These are phyloP conservation scores for Talaromyces atroroseus DNA, from an alignment of 2,329 filamentous ascomycete genomes.

Conservation along the genomic window DNA sequence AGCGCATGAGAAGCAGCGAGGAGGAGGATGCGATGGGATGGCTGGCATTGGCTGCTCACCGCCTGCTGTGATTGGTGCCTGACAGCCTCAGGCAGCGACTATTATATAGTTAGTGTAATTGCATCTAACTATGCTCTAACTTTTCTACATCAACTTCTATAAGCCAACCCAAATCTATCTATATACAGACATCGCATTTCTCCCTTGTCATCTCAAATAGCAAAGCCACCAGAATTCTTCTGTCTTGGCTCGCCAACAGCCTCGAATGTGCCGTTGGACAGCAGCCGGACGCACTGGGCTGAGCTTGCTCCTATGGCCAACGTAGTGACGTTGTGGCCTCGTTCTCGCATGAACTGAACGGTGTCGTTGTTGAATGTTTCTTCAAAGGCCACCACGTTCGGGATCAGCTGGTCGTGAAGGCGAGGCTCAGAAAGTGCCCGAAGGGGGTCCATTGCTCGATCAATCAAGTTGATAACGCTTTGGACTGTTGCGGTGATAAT, in stretches of 20 bases:
- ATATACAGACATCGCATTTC: not conserved
- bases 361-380: conserved; percentile 61
- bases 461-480: conserved; percentile 66
- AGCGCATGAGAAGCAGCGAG: not conserved
- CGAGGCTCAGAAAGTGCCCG: conserved; percentile 62
- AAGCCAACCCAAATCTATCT: not conserved
- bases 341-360: conserved; percentile 55
- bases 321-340: conserved; percentile 69
- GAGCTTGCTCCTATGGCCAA: conserved; percentile 59
- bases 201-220: not conserved
- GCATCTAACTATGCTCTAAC: not conserved
- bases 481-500: conserved; percentile 79
- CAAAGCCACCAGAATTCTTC: conserved; percentile 60
- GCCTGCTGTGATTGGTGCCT: conserved; percentile 10
- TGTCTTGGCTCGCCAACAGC: conserved; percentile 73
- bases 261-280: conserved; percentile 65
- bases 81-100: conserved; percentile 5
- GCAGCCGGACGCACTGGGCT: conserved; percentile 63
- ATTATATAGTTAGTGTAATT: not conserved
- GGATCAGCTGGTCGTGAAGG: conserved; percentile 77
- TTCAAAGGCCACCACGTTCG: conserved; percentile 64
- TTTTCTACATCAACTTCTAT: not conserved
- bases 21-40: conserved; percentile 2
- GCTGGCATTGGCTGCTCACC: conserved; percentile 6
- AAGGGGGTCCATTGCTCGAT: conserved; percentile 55